Conservation (phyloP, 176 grass and related monocot genomes). For the Panicum miliaceum region DNA sequence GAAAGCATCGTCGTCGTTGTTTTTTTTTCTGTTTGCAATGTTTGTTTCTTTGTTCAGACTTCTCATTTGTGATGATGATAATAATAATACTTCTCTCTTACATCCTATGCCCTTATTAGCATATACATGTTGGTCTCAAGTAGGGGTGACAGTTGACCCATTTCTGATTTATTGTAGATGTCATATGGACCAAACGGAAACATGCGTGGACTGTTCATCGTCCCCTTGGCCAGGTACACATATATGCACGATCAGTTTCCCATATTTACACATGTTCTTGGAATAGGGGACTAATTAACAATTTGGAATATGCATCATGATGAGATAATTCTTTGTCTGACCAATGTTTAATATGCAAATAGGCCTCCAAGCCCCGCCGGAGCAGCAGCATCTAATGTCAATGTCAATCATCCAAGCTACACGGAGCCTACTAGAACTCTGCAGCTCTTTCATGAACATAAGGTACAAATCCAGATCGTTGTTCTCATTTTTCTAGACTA, state of each 20-base stretch:
- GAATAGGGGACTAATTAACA: not conserved
- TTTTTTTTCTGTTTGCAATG: not conserved
- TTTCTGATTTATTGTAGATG: not conserved
- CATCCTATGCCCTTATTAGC: not conserved
- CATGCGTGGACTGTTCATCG: not conserved
- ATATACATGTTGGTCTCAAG: not conserved
- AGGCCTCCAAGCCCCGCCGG: not conserved
- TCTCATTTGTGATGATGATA: not conserved
- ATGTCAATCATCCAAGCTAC: too few species aligned
- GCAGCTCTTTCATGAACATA: not conserved
- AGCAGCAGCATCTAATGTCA: not conserved
- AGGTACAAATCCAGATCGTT: not conserved
- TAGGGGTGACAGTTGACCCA: not conserved
- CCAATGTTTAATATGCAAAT: not conserved
- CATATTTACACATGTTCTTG: not conserved
- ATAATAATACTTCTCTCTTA: too few species aligned
- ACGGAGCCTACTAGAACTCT: not conserved
- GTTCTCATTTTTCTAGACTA: not conserved
- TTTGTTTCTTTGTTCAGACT: not conserved
- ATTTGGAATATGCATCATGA: too few species aligned
- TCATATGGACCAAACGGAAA: not conserved
- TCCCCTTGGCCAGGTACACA: not conserved
- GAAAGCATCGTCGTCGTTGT: not conserved
- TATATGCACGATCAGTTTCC: not conserved
- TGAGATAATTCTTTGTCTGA: constrained; percentile 9